phyloP scores from a whole-genome alignment of 768 basidiomycete genomes.

The Ramaria rubella region DNA sequence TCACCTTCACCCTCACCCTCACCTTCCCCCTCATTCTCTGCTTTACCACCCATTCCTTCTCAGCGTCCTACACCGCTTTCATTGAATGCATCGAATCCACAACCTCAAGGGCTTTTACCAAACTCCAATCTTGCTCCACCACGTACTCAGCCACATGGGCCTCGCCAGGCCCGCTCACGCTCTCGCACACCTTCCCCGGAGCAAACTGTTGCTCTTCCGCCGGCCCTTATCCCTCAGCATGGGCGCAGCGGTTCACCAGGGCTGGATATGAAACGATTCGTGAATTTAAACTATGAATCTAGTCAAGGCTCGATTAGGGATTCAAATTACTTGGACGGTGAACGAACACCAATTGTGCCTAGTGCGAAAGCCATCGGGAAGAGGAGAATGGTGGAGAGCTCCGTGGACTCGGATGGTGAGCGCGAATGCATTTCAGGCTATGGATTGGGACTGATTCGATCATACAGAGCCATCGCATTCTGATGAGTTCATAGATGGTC shows the following conservation, averaged over 20 bases:
- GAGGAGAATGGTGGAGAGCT: constrained; percentile 49
- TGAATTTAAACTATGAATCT: neutral
- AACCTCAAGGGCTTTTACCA: constrained; percentile 17
- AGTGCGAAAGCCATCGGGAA: constrained; percentile 90
- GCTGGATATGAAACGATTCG: constrained; percentile 6
- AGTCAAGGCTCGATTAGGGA: neutral
- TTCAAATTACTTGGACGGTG: neutral
- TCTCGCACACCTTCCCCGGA: constrained; percentile 73
- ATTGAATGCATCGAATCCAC: constrained; percentile 11
- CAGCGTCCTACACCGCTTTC: constrained; percentile 19
- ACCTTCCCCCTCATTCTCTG: constrained; percentile 26
- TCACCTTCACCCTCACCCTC: constrained; percentile 26
- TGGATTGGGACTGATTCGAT: constrained; percentile 8
- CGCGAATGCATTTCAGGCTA: constrained; percentile 12
- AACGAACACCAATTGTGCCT: constrained; percentile 42
- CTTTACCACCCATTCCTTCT: constrained; percentile 32
- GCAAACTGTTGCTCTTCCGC: constrained; percentile 14
- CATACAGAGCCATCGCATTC: neutral
- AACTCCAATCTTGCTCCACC: constrained; percentile 49
- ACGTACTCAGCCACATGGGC: constrained; percentile 59
- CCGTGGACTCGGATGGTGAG: constrained; percentile 44
- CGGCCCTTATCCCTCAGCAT: neutral
- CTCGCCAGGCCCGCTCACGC: constrained; percentile 43
- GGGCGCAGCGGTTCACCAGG: neutral
- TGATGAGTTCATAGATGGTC: constrained; percentile 22